Evolutionary conservation across 2,329 filamentous ascomycete genomes (phyloP).

Genomic region (Aureobasidium mangrovei): DNA sequence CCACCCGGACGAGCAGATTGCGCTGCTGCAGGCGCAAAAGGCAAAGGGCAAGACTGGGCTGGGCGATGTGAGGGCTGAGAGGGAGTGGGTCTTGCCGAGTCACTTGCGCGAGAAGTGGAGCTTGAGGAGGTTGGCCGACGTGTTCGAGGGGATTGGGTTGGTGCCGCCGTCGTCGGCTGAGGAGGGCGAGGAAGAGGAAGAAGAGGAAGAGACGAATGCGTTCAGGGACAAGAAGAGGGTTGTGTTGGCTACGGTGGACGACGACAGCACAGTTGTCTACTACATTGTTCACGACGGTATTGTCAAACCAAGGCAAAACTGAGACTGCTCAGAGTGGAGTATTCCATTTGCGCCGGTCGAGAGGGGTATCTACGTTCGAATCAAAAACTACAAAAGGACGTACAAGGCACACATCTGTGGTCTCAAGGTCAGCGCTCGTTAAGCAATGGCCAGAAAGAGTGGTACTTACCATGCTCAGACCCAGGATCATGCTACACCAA

Average conservation of each 20-base stretch:
- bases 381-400: constrained; percentile 41
- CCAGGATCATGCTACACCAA: constrained; percentile 29
- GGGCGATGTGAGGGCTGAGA: constrained; percentile 34
- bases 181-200: constrained; percentile 20
- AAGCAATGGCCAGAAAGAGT: constrained; percentile 14
- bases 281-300: constrained; percentile 81
- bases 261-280: constrained; percentile 76
- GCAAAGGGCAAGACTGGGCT: constrained; percentile 26
- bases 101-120: constrained; percentile 67
- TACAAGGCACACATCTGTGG: constrained; percentile 52
- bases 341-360: too few species aligned
- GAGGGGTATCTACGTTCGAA: background rate
- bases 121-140: constrained; percentile 53
- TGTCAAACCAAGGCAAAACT: constrained; percentile 79
- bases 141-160: constrained; percentile 52
- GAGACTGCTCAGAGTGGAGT: constrained; percentile 21
- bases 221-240: constrained; percentile 54
- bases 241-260: constrained; percentile 64
- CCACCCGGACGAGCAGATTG: constrained; percentile 75
- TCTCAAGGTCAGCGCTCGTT: constrained; percentile 16
- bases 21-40: constrained; percentile 51
- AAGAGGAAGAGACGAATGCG: constrained; percentile 24
- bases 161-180: constrained; percentile 28
- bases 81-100: constrained; percentile 70
- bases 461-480: constrained; percentile 27